Evolutionary conservation across 371 early-diverging fungal genomes (phyloP).

Genomic region (Mortierella sp.): DNA sequence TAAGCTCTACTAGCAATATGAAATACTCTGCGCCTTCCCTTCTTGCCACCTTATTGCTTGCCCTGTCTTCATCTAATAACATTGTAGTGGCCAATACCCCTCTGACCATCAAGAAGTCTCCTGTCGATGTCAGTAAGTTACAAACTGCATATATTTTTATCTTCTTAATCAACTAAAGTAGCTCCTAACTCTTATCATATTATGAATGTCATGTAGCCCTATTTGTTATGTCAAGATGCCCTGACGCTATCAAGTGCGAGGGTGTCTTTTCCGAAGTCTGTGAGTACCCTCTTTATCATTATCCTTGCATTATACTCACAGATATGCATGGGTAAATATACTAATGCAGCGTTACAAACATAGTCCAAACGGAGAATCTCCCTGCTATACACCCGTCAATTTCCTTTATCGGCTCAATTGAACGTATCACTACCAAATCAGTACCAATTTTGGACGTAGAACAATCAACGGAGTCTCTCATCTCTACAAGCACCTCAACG

Average conservation of each 20-base stretch:
- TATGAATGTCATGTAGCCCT: conserved; percentile 40
- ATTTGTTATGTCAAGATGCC: conserved; percentile 68
- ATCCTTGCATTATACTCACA: no score
- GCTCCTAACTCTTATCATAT: not conserved
- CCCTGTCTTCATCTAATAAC: not conserved
- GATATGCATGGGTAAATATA: not conserved
- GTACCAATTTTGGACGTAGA: not conserved
- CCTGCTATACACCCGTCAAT: conserved; percentile 36
- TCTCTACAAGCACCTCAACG: conserved; percentile 12
- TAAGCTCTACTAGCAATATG: conserved; percentile 9
- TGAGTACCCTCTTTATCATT: conserved; percentile 27
- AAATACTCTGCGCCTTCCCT: conserved; percentile 3
- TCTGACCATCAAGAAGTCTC: conserved; percentile 8
- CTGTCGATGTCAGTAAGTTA: conserved; percentile 50
- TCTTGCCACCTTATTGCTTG: conserved; percentile 9
- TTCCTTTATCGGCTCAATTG: conserved; percentile 39
- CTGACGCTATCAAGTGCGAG: conserved; percentile 63
- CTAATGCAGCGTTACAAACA: not conserved
- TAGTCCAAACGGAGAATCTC: conserved; percentile 24
- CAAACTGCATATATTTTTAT: not conserved
- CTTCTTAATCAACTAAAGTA: not conserved
- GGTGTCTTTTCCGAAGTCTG: conserved; percentile 58
- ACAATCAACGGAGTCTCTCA: not conserved
- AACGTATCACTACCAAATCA: not conserved
- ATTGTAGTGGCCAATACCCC: conserved; percentile 12